Evolutionary conservation across 2,329 filamentous ascomycete genomes (phyloP).

Genomic region (Onygenales sp.): DNA sequence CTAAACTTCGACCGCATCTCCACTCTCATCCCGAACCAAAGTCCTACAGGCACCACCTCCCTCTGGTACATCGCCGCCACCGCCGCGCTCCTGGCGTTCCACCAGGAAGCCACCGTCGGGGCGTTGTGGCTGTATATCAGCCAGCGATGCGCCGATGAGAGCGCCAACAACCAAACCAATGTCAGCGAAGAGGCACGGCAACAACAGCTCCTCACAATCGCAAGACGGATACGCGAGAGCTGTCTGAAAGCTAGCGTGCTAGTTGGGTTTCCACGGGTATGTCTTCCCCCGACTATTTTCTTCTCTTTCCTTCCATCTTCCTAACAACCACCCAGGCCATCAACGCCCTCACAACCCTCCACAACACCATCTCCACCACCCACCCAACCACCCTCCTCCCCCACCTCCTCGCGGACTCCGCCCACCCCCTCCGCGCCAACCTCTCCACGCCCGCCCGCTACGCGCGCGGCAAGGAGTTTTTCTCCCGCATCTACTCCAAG

Average conservation of each 20-base stretch:
- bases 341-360: constrained; percentile 17
- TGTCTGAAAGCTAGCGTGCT: constrained; percentile 21
- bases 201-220: constrained; percentile 9
- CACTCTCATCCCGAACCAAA: not conserved
- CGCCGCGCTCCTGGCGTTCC: constrained; percentile 17
- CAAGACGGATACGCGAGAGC: constrained; percentile 17
- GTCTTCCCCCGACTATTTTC: not conserved
- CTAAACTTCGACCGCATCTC: not conserved
- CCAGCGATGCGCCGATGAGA: not conserved
- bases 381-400: constrained; percentile 10
- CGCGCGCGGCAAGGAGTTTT: constrained; percentile 18
- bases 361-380: constrained; percentile 11
- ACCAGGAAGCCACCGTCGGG: constrained; percentile 17
- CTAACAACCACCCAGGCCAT: not conserved
- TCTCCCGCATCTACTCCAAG: constrained; percentile 18
- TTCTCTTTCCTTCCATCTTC: not conserved
- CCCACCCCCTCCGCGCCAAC: constrained; percentile 13
- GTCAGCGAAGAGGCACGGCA: not conserved
- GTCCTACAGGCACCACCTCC: constrained; percentile 5
- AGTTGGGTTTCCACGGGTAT: constrained; percentile 20
- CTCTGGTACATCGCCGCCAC: constrained; percentile 19
- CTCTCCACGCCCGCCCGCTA: not conserved
- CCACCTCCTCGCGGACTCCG: constrained; percentile 5
- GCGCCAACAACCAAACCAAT: not conserved
- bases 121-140: constrained; percentile 17